Percentiles rank a stretch among this genome's conserved stretches.
Conservation (phyloP, 345 rosid genomes). For the Aquilaria yunnanensis region DNA sequence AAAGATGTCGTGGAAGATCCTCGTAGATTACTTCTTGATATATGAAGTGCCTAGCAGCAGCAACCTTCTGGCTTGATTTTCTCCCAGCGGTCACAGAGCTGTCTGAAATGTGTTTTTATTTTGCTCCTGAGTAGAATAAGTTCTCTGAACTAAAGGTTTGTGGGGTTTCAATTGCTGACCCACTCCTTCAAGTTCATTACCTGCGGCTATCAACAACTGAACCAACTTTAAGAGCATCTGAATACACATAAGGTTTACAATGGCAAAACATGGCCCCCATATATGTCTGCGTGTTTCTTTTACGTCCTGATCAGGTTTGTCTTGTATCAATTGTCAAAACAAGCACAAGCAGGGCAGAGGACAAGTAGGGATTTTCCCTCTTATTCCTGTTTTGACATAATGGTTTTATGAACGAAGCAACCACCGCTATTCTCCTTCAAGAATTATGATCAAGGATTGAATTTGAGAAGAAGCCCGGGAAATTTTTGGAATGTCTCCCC, state of each 20-base stretch:
- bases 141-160: conserved; percentile 24
- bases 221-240: conserved; percentile 17
- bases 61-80: conserved; percentile 6
- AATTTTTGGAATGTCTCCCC: too few species aligned
- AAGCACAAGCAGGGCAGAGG: too few species aligned
- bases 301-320: too few species aligned
- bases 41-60: conserved; percentile 22
- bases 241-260: not conserved
- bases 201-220: conserved; percentile 27
- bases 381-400: too few species aligned
- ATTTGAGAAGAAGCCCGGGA: too few species aligned
- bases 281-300: too few species aligned
- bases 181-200: conserved; percentile 16
- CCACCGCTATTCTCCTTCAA: too few species aligned
- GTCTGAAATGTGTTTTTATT: not conserved
- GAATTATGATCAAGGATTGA: too few species aligned
- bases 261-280: too few species aligned
- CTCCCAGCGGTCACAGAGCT: conserved; percentile 8
- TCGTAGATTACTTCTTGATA: conserved; percentile 73
- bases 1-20: conserved; percentile 92
- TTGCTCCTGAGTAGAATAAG: conserved; percentile 22
- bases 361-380: too few species aligned
- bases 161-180: conserved; percentile 14
- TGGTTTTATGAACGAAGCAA: too few species aligned
- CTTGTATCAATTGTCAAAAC: too few species aligned